Percentiles rank a stretch among this genome's conserved stretches.
phyloP scores from a whole-genome alignment of 495 filamentous ascomycete genomes.

The Penicillium robsamsonii region DNA sequence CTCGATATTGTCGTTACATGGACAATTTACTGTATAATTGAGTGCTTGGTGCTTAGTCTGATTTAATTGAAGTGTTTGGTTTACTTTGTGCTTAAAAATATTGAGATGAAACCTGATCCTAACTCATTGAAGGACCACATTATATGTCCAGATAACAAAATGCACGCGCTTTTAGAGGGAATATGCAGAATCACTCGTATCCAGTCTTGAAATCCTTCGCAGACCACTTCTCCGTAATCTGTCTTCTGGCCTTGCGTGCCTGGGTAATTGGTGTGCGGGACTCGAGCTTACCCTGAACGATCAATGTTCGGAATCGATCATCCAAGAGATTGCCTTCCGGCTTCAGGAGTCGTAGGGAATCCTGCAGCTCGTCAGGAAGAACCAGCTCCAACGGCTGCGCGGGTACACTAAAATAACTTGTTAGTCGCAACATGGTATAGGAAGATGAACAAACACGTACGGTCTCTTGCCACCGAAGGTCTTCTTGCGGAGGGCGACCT shows the following conservation, averaged over 20 bases:
- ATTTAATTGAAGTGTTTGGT: background rate
- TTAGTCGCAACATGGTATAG: slow-evolving; percentile 24
- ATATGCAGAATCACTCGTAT: slow-evolving; percentile 28
- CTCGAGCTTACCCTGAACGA: slow-evolving; percentile 88
- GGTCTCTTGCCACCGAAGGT: slow-evolving; percentile 68
- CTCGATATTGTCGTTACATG: background rate
- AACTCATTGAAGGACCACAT: slow-evolving; percentile 10
- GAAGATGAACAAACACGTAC: slow-evolving; percentile 39
- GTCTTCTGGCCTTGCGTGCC: slow-evolving; percentile 72
- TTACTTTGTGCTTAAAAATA: background rate
- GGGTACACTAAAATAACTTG: slow-evolving; percentile 53
- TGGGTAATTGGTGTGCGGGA: slow-evolving; percentile 71
- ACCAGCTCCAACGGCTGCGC: slow-evolving; percentile 83
- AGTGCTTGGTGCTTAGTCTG: background rate
- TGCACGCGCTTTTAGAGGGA: slow-evolving; percentile 28
- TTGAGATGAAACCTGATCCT: slow-evolving; percentile 6
- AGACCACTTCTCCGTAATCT: slow-evolving; percentile 90
- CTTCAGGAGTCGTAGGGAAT: slow-evolving; percentile 83
- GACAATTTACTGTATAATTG: background rate
- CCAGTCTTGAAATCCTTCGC: slow-evolving; percentile 85
- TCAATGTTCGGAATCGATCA: slow-evolving; percentile 84
- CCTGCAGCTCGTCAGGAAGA: slow-evolving; percentile 88
- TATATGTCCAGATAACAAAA: slow-evolving; percentile 32
- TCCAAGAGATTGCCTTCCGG: slow-evolving; percentile 92
- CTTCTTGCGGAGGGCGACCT: slow-evolving; percentile 63